Evolutionary conservation across 1,284 basidiomycete species (phyloP).

Genomic region (Leccinum variabile): DNA sequence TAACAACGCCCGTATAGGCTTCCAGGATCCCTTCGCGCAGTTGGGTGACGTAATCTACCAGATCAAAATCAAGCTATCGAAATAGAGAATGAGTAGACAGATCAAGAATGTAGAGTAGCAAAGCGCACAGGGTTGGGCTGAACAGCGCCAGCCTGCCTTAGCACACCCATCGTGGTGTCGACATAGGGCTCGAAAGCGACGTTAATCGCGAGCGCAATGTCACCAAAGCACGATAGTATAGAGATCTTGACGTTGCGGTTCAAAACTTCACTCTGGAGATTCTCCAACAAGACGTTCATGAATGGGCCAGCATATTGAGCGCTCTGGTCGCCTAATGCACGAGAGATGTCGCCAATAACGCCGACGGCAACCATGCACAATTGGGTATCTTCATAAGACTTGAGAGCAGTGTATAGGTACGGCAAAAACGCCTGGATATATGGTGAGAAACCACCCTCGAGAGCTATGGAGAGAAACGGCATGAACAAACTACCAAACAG

Average conservation of each 20-base stretch:
- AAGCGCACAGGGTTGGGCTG: conserved; percentile 78
- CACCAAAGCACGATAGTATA: conserved; percentile 94
- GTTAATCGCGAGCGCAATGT: conserved; percentile 93
- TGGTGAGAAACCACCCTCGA: conserved; percentile 84
- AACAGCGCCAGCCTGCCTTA: conserved; percentile 87
- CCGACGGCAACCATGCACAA: conserved; percentile 95
- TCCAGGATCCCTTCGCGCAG: conserved; percentile 96
- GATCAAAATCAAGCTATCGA: conserved; percentile 78
- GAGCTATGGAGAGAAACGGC: conserved; percentile 44
- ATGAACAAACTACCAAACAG: conserved; percentile 3
- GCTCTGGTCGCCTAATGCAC: conserved; percentile 85
- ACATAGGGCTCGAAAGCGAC: conserved; percentile 87
- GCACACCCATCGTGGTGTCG: conserved; percentile 86
- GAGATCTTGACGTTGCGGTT: conserved; percentile 96
- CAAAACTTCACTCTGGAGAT: conserved; percentile 88
- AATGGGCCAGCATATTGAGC: conserved; percentile 84
- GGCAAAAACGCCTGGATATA: conserved; percentile 92
- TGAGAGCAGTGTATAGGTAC: conserved; percentile 87
- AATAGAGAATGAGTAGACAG: conserved; percentile 7
- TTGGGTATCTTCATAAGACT: conserved; percentile 93
- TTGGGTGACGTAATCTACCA: conserved; percentile 89
- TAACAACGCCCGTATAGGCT: conserved; percentile 94
- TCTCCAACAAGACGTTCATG: conserved; percentile 90
- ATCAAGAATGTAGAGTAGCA: conserved; percentile 7
- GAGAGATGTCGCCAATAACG: conserved; percentile 93